Evolutionary conservation across 139 green algal species (phyloP).

Genomic region (Eudorina sp.): DNA sequence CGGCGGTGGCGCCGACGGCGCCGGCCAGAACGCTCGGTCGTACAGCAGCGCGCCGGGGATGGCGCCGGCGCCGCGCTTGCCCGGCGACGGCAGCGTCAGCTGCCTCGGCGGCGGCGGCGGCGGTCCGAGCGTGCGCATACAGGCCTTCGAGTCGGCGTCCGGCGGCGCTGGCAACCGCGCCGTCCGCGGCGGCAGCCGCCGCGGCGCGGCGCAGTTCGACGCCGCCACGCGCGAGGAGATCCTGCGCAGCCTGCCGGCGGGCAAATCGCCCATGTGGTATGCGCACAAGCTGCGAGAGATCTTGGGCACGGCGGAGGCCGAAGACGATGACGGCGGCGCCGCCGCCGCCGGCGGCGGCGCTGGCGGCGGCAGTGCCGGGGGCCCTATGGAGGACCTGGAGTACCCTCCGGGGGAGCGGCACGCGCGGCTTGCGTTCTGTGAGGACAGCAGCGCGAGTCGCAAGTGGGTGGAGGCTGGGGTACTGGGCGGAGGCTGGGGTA

Average conservation of each 20-base stretch:
- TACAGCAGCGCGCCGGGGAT: neutral
- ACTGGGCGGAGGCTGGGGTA: no score
- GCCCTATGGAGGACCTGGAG: neutral
- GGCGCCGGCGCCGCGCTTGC: neutral
- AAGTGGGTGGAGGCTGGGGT: no score
- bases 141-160: no score
- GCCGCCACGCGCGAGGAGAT: slow-evolving; percentile 12
- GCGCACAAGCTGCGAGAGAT: slow-evolving; percentile 43
- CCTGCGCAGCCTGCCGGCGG: slow-evolving; percentile 14
- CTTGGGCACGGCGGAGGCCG: neutral
- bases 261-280: slow-evolving; percentile 36
- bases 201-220: neutral
- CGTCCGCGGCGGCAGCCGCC: neutral
- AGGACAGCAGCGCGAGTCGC: no score
- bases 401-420: neutral
- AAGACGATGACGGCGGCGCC: neutral
- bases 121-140: no score
- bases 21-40: neutral
- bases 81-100: neutral
- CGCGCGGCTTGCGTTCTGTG: neutral
- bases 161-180: neutral
- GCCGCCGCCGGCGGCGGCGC: neutral
- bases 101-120: neutral
- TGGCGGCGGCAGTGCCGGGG: neutral
- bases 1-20: no score